Conservation (phyloP, 306 rosid species). For the Acmispon strigosus region DNA sequence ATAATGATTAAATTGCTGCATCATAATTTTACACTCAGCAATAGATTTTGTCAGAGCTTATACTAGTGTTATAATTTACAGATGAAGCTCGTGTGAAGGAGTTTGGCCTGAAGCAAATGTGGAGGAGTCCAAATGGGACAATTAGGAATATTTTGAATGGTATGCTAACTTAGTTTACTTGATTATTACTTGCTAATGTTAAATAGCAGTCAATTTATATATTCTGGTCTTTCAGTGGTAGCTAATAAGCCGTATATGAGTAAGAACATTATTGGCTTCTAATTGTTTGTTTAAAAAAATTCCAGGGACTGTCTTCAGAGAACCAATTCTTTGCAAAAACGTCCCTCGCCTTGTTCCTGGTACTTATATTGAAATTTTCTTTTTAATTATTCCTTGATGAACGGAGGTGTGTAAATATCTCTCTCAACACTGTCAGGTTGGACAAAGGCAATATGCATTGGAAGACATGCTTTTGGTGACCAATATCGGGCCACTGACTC, state of each 20-base stretch:
- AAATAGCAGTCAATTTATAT: background rate
- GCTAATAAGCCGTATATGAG: background rate
- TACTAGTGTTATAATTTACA: slow-evolving; percentile 37
- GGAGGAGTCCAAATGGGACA: slow-evolving; percentile 99
- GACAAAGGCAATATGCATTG: slow-evolving; percentile 92
- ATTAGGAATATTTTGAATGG: slow-evolving; percentile 97
- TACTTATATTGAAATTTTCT: slow-evolving; percentile 21
- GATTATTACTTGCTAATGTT: slow-evolving; percentile 5
- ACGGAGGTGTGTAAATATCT: background rate
- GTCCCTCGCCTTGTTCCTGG: slow-evolving; percentile 97
- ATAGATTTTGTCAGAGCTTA: slow-evolving; percentile 5
- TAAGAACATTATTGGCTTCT: slow-evolving; percentile 1
- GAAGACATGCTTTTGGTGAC: slow-evolving; percentile 99
- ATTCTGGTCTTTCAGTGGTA: background rate
- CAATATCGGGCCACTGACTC: slow-evolving; percentile 93
- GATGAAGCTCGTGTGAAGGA: slow-evolving; percentile 92
- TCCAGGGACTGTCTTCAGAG: slow-evolving; percentile 97
- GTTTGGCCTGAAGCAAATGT: slow-evolving; percentile 81
- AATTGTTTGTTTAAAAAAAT: background rate
- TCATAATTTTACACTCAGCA: background rate
- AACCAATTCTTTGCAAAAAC: slow-evolving; percentile 94
- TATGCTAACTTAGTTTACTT: slow-evolving; percentile 18
- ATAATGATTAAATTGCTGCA: background rate
- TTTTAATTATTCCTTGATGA: background rate
- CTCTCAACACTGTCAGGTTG: slow-evolving; percentile 59